Evolutionary conservation across 441 rosid genomes (phyloP).

Genomic region (Pelargonium cotyledonis): DNA sequence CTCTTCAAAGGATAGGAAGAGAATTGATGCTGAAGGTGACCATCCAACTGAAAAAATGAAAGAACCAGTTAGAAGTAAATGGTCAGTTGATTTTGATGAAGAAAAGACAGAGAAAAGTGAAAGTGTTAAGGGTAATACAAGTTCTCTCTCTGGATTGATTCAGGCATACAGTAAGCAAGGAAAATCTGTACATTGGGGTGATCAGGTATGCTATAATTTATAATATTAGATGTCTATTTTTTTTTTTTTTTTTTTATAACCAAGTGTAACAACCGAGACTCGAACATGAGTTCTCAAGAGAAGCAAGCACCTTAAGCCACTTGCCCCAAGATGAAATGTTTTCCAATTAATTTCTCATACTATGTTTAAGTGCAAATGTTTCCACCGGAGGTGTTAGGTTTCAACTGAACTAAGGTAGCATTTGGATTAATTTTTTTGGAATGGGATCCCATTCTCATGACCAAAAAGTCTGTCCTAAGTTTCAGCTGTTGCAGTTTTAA

Average conservation of each 20-base stretch:
- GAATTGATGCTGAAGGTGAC: slow-evolving; percentile 48
- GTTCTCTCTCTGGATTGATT: slow-evolving; percentile 46
- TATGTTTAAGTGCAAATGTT: no score
- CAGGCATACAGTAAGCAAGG: slow-evolving; percentile 40
- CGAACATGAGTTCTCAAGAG: no score
- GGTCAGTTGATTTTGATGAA: slow-evolving; percentile 69
- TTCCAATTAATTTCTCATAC: no score
- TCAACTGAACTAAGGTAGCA: no score
- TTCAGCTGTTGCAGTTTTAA: neutral
- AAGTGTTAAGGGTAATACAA: slow-evolving; percentile 31
- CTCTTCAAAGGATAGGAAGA: slow-evolving; percentile 30
- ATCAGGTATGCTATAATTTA: slow-evolving; percentile 49
- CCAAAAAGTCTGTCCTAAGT: no score
- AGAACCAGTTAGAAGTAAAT: slow-evolving; percentile 71
- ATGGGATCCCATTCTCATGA: no score
- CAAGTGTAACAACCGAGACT: no score
- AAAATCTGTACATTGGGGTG: slow-evolving; percentile 83
- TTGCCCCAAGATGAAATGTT: no score
- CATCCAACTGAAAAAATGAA: slow-evolving; percentile 38
- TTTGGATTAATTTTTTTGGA: no score
- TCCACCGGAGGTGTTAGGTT: no score
- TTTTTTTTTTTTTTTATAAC: neutral
- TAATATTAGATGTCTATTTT: slow-evolving; percentile 1
- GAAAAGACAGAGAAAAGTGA: slow-evolving; percentile 38
- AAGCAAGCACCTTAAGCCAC: no score